These are phyloP conservation scores for Meredithiella fracta DNA, from an alignment of 2,329 filamentous ascomycete species.

Conservation along the genomic window DNA sequence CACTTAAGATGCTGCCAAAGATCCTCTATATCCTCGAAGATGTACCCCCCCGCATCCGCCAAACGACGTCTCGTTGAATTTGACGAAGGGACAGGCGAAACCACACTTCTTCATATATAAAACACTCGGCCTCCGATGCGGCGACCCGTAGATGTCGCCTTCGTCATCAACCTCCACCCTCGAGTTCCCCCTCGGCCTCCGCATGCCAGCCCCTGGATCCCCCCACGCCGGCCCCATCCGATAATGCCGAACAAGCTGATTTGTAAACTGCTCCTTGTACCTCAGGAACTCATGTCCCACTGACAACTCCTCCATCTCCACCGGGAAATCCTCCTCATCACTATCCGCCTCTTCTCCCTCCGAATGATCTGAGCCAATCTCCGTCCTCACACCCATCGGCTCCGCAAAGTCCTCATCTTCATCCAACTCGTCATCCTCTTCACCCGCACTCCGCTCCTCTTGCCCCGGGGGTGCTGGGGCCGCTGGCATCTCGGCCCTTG, in stretches of 20 bases:
- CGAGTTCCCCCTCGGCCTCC: conserved; percentile 7
- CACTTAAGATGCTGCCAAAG: conserved; percentile 8
- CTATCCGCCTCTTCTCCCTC: conserved; percentile 2
- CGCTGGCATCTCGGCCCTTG: not conserved
- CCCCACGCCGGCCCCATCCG: not conserved
- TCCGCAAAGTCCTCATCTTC: not conserved
- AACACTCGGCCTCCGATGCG: conserved; percentile 1
- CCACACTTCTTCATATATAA: not conserved
- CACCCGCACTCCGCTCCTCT: not conserved
- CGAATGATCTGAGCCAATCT: conserved; percentile 1
- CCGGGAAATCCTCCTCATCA: conserved; percentile 2
- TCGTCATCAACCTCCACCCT: conserved; percentile 5
- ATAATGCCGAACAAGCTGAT: too few species aligned
- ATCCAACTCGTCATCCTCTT: conserved; percentile 1
- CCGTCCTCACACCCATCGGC: not conserved
- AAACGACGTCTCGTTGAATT: conserved; percentile 6
- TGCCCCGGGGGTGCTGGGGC: not conserved
- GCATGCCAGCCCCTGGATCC: not conserved
- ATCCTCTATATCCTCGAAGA: conserved; percentile 7
- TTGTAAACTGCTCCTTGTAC: not conserved
- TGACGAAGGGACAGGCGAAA: conserved; percentile 12
- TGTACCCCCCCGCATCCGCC: conserved; percentile 10
- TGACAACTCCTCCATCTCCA: conserved; percentile 4
- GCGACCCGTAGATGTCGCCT: not conserved
- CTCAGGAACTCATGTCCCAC: conserved; percentile 3